A percentile compares a stretch with the other conserved stretches of the same genome.
phyloP scores from a whole-genome alignment of 306 rosid genomes.

The Cucurbita pepo region DNA sequence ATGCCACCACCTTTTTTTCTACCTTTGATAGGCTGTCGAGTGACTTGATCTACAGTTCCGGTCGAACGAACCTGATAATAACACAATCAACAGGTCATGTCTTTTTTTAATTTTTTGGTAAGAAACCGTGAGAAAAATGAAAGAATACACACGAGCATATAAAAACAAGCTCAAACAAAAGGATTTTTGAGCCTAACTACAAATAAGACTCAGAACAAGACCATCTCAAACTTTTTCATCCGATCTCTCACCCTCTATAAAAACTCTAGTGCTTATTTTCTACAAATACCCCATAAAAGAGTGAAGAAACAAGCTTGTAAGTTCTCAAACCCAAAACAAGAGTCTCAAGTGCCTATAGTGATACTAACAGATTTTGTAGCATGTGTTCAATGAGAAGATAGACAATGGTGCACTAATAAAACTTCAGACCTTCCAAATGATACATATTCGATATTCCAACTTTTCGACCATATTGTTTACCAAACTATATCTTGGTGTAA shows the following conservation, averaged over 20 bases:
- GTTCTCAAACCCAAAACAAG: not conserved
- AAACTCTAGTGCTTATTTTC: not conserved
- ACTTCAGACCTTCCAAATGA: not conserved
- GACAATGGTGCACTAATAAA: not conserved
- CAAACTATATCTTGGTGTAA: too few species aligned
- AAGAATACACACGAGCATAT: not conserved
- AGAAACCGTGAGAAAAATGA: not conserved
- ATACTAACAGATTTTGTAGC: not conserved
- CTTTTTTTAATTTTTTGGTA: not conserved
- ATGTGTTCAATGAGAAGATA: not conserved
- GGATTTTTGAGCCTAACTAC: too few species aligned
- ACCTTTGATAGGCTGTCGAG: slow-evolving; percentile 84
- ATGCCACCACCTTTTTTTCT: slow-evolving; percentile 89
- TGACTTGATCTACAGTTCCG: slow-evolving; percentile 62
- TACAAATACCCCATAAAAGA: not conserved
- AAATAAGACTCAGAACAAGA: too few species aligned
- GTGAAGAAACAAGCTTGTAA: not conserved
- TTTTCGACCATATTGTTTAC: too few species aligned
- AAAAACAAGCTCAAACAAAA: too few species aligned
- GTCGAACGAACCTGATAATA: slow-evolving; percentile 74
- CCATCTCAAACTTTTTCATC: too few species aligned
- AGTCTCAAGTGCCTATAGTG: not conserved
- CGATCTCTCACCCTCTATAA: too few species aligned
- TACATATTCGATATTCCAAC: not conserved
- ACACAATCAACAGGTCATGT: not conserved